A percentile compares a stretch with the other conserved stretches of the same genome.
phyloP scores from a whole-genome alignment of 495 filamentous ascomycete species.

The Xylaria longipes region DNA sequence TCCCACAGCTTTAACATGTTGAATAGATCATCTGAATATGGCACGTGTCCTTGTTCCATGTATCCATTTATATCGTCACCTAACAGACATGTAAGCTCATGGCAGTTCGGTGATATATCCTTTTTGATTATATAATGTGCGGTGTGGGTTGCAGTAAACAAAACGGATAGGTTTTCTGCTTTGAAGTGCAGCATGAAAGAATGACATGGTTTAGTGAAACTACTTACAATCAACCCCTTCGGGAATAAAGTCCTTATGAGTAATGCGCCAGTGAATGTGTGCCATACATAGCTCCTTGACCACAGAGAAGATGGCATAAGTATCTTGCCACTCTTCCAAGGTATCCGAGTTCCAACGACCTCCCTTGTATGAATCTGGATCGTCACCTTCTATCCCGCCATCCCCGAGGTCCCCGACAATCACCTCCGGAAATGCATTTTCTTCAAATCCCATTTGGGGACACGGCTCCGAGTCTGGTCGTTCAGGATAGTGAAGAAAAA shows the following conservation, averaged over 20 bases:
- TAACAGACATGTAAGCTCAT: neutral
- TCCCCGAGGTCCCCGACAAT: slow-evolving; percentile 16
- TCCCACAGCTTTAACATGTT: neutral
- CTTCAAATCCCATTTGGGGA: neutral
- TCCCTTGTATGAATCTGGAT: fast-evolving
- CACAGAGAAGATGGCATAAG: neutral
- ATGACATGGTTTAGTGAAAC: neutral
- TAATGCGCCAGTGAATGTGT: neutral
- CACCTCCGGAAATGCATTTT: slow-evolving; percentile 25
- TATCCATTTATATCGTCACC: slow-evolving; percentile 3
- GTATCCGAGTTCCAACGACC: neutral
- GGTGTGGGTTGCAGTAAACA: neutral
- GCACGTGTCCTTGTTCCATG: neutral
- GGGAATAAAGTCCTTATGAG: neutral
- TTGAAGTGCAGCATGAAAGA: neutral
- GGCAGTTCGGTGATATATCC: neutral
- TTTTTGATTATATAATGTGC: neutral
- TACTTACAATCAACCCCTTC: neutral
- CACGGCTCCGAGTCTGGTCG: neutral
- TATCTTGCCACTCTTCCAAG: slow-evolving; percentile 15
- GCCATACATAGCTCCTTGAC: neutral
- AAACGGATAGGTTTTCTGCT: neutral
- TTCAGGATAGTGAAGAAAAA: slow-evolving; percentile 19
- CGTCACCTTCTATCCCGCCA: neutral
- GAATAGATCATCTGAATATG: neutral